These are phyloP conservation scores for Anastatica hierochuntica DNA, from an alignment of 345 rosid species.

Conservation along the genomic window DNA sequence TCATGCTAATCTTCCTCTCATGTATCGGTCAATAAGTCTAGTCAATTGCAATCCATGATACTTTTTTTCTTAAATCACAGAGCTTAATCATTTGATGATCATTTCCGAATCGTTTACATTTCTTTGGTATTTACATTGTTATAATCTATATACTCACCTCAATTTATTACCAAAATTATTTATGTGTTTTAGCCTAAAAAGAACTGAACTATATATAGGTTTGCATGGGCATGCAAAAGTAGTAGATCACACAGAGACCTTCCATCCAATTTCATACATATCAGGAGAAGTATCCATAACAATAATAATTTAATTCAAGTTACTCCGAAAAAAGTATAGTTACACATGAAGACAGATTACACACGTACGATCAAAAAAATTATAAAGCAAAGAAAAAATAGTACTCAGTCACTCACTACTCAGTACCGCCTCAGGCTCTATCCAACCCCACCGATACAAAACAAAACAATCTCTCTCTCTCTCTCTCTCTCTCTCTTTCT, in stretches of 20 bases:
- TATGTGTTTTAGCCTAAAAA: too few relatives aligned
- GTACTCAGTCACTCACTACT: conserved; percentile 19
- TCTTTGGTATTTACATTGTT: too few relatives aligned
- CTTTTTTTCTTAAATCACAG: conserved; percentile 11
- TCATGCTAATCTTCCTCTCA: too few relatives aligned
- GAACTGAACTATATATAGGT: too few relatives aligned
- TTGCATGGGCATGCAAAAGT: conserved; percentile 13
- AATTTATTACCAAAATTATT: too few relatives aligned
- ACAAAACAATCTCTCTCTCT: background rate
- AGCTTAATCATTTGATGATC: conserved; percentile 13
- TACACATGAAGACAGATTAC: conserved; percentile 24
- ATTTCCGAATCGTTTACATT: too few relatives aligned
- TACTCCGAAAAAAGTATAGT: conserved; percentile 7
- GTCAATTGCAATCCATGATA: conserved; percentile 12
- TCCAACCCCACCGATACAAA: too few relatives aligned
- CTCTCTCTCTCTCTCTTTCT: too few relatives aligned
- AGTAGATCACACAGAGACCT: conserved; percentile 2
- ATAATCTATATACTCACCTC: too few relatives aligned
- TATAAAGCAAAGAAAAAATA: background rate
- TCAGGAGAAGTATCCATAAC: conserved; percentile 8
- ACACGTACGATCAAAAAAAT: conserved; percentile 23
- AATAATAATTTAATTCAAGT: too few relatives aligned
- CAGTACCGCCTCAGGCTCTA: conserved; percentile 14
- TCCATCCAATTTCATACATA: conserved; percentile 8
- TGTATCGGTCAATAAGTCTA: too few relatives aligned